Percentiles rank a stretch among this genome's conserved stretches.
Evolutionary conservation across 345 rosid species (phyloP).

Genomic region (Melaleuca quinquenervia): DNA sequence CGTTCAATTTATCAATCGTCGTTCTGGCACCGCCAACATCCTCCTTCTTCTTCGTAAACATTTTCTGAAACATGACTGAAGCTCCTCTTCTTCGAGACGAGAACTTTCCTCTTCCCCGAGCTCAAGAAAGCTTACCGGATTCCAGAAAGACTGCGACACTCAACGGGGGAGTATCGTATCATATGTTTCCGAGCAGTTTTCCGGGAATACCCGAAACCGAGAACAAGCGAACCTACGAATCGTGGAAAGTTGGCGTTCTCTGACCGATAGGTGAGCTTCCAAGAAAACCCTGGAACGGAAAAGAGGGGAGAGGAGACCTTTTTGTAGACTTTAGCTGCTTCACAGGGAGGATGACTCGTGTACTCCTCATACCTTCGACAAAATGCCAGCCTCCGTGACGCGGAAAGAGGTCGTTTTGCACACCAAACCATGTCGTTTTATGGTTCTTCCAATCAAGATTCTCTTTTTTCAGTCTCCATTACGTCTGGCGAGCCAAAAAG

Average conservation of each 20-base stretch:
- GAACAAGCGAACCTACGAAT: background rate
- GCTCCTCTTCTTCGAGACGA: background rate
- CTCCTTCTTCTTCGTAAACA: background rate
- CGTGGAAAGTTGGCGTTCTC: background rate
- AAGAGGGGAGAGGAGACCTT: background rate
- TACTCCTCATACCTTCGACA: background rate
- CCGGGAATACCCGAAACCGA: background rate
- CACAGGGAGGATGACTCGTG: background rate
- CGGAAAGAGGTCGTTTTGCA: background rate
- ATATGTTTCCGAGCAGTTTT: background rate
- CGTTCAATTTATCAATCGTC: constrained; percentile 4
- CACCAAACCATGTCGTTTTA: background rate
- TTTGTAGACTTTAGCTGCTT: background rate
- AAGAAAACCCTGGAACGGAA: background rate
- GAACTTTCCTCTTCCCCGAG: background rate
- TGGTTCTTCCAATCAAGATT: background rate
- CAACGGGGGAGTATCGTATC: background rate
- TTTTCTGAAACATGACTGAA: background rate
- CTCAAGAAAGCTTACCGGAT: background rate
- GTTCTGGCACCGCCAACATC: background rate
- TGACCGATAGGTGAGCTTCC: background rate
- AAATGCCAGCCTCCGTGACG: background rate
- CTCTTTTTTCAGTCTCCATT: background rate
- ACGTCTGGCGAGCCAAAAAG: background rate
- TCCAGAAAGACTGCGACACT: background rate